These are phyloP conservation scores for Phytophthora podocarpi DNA, from an alignment of 352 stramenopile genomes.

Conservation along the genomic window DNA sequence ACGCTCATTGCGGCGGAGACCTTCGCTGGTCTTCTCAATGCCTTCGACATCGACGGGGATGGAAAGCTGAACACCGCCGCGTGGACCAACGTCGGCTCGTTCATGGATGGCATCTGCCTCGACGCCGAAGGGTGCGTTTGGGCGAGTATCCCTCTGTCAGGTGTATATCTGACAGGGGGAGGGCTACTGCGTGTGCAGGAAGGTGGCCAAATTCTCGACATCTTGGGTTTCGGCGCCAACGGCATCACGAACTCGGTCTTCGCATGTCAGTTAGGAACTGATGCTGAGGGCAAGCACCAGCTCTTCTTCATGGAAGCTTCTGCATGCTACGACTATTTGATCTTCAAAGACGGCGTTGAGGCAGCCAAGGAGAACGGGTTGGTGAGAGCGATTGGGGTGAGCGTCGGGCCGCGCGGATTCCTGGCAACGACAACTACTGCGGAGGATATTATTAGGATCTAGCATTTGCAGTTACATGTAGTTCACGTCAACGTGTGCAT, in stretches of 20 bases:
- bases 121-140: constrained; percentile 75
- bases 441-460: constrained; percentile 64
- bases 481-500: constrained; percentile 24
- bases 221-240: constrained; percentile 61
- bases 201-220: constrained; percentile 47
- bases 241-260: constrained; percentile 53
- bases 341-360: constrained; percentile 41
- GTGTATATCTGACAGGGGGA: constrained; percentile 47
- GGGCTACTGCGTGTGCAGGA: constrained; percentile 54
- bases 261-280: constrained; percentile 57
- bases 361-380: constrained; percentile 39
- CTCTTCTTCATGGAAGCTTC: constrained; percentile 61
- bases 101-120: constrained; percentile 59
- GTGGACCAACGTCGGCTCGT: constrained; percentile 55
- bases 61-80: constrained; percentile 48
- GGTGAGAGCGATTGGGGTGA: constrained; percentile 52
- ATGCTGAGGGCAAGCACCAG: constrained; percentile 44
- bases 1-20: constrained; percentile 70
- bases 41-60: constrained; percentile 53
- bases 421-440: constrained; percentile 46
- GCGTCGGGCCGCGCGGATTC: constrained; percentile 49
- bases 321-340: constrained; percentile 39
- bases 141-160: constrained; percentile 49
- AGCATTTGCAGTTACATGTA: background rate
- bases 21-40: constrained; percentile 49